Base-by-base conservation (phyloP, 164 flowering plant genomes). In the Chimonanthus praecox region DNA sequence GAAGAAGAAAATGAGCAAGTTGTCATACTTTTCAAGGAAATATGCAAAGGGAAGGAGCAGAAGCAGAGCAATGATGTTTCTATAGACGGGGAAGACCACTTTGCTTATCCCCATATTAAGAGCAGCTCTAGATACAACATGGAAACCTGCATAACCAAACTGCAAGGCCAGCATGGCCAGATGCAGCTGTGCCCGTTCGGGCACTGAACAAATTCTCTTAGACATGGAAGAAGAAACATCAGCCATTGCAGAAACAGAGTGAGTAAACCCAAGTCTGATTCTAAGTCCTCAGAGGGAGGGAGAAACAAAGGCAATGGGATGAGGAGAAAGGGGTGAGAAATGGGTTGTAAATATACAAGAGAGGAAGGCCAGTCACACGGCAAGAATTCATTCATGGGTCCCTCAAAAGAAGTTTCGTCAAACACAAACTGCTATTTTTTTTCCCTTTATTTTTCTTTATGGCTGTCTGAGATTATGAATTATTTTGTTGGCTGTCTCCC, bases 61-160 rank as follows among this genome's bases (percentile, higher is more conserved):
- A 68, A 92, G 84, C 71, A 96, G 73, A 50, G 98, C 98, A 8
- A 96, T 91, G 82, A 96, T 86, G 88, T 96, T 96, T 71, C 99
- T 78, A 65, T 96, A 96, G 68, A 96, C 97, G 5, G 91, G 92
- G 81, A 88, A 96, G 5, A 96, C 99, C 51, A 96, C 81, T 73
- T 90, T 96, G 90, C 97, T 92, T 6, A 96, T 85, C 68, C 99
- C 98, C 98, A 93, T 93, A 78, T 93, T 93, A 68, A 95, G 99
- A 64, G 99, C 99, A 71, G 89, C 89, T 68, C 99, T 82, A 3
- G 99, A 96, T 51, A 96, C 99, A 0, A 96, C 95, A 80, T 96
- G 99, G 75, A 96, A 96, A 5, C 99, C 99, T 1, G 98, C 99
- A 71, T 95, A 95, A 5, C 99, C 99, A 80, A 95, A 95, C 89